Percentiles rank a stretch among this genome's conserved stretches.
Conservation (phyloP, 2,329 filamentous ascomycete species). For the Diplodia sapinea region DNA sequence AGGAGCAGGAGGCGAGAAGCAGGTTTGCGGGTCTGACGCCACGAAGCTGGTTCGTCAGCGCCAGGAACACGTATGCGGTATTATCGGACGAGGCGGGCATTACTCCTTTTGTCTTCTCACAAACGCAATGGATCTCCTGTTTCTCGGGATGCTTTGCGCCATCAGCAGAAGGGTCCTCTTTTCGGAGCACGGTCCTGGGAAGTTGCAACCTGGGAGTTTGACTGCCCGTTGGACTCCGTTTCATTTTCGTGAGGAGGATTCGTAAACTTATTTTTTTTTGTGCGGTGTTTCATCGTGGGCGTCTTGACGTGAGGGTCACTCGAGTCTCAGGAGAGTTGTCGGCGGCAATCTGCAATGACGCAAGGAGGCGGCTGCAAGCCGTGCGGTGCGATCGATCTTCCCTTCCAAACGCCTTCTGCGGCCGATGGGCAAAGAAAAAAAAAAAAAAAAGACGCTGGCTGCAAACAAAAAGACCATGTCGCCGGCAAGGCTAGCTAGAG, state of each 20-base stretch:
- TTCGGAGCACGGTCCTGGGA: not conserved
- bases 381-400: conserved; percentile 19
- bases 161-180: conserved; percentile 13
- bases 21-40: conserved; percentile 6
- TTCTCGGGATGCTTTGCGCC: conserved; percentile 6
- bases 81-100: conserved; percentile 14
- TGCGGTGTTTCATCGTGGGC: conserved; percentile 20
- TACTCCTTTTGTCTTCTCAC: not conserved
- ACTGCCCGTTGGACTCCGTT: conserved; percentile 17
- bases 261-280: conserved; percentile 1
- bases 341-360: conserved; percentile 16
- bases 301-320: conserved; percentile 26
- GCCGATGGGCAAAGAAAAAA: not conserved
- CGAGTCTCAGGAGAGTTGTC: conserved; percentile 25
- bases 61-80: conserved; percentile 4
- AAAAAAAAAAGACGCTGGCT: not conserved
- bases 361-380: conserved; percentile 11
- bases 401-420: not conserved
- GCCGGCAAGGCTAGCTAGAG: not conserved
- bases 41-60: not conserved
- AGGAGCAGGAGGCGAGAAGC: not conserved
- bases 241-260: conserved; percentile 22
- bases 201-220: not conserved
- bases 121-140: conserved; percentile 7
- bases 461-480: not conserved